Base-by-base conservation (phyloP, 371 early-diverging fungal genomes). In the Mortierella sp. region DNA sequence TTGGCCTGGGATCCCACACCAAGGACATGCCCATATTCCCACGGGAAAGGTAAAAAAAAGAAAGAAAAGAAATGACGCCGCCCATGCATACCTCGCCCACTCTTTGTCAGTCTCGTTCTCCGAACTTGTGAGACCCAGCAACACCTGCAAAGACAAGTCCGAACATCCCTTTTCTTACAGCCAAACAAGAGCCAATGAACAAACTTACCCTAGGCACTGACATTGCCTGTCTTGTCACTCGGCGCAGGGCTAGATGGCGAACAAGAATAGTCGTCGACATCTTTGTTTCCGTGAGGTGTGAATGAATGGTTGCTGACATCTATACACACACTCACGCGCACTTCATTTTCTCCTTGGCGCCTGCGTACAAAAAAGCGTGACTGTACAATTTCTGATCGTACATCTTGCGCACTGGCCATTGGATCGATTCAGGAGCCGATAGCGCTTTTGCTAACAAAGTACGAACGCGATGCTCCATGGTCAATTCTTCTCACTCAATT, bases 161-260 rank as follows among this genome's bases (percentile, higher is more conserved):
- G 60, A 63, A 32, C 24, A 24, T 8, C 68, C 3, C 43, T 60
- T 32, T 10, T 24, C 24, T 24, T 11, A 60, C 60, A 3, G 14
- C 12, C 10, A 16, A 27, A 16, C 10, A 68, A 21, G 21, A 38
- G 24, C 21, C 35, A 21, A 24, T 68, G 6, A 35, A 38, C 14
- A 35, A 38, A 68, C 68, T 68, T 68, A 68, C 68, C 10, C 10
- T 21, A 10, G 41, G 68, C 68, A 41, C n/a, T 12, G 49, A 46
- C n/a, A 32, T 18, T 29, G 27, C 6, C 16, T 71, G 49, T 16
- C 44, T 71, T n/a, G 71, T 18, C 32, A 24, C 46, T 48, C 27
- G 71, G 41, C 48, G 44, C 48, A 71, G 14, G 46, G 46, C 29
- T n/a, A 12, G 32, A 71, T 46, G 71, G 32, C 44, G 71, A 71